A percentile compares a stretch with the other conserved stretches of the same genome.
Evolutionary conservation across 2,329 filamentous ascomycete genomes (phyloP).

Genomic region (Phoma herbarum): DNA sequence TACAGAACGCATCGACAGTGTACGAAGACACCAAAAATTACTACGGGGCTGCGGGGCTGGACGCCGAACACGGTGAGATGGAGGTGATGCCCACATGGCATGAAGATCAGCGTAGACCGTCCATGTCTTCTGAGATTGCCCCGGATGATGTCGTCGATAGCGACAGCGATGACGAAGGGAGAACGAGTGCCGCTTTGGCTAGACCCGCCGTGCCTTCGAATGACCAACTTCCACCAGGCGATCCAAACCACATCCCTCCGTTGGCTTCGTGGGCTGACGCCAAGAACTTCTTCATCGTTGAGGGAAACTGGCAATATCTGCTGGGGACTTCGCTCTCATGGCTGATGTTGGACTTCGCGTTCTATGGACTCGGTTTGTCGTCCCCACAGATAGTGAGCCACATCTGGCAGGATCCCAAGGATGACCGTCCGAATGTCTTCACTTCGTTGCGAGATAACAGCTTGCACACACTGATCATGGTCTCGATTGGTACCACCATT

Average conservation of each 20-base stretch:
- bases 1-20: constrained; percentile 46
- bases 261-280: constrained; percentile 45
- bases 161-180: constrained; percentile 38
- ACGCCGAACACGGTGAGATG: constrained; percentile 44
- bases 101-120: constrained; percentile 23
- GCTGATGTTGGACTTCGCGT: constrained; percentile 50
- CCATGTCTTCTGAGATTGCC: constrained; percentile 39
- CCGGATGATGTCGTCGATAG: constrained; percentile 37
- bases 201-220: constrained; percentile 6
- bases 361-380: constrained; percentile 48
- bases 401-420: constrained; percentile 39
- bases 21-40: constrained; percentile 47
- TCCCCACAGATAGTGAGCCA: constrained; percentile 48
- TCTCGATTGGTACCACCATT: constrained; percentile 44
- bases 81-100: constrained; percentile 27
- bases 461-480: constrained; percentile 46
- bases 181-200: constrained; percentile 21
- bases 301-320: constrained; percentile 51
- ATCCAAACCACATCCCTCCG: constrained; percentile 59
- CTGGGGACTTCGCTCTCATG: constrained; percentile 49
- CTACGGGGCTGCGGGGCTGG: constrained; percentile 38
- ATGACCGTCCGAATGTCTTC: constrained; percentile 32
- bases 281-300: constrained; percentile 44
- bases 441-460: constrained; percentile 40
- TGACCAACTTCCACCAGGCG: constrained; percentile 32